Conservation (phyloP, 2,329 filamentous ascomycete species). For the Pseudogymnoascus sp. region DNA sequence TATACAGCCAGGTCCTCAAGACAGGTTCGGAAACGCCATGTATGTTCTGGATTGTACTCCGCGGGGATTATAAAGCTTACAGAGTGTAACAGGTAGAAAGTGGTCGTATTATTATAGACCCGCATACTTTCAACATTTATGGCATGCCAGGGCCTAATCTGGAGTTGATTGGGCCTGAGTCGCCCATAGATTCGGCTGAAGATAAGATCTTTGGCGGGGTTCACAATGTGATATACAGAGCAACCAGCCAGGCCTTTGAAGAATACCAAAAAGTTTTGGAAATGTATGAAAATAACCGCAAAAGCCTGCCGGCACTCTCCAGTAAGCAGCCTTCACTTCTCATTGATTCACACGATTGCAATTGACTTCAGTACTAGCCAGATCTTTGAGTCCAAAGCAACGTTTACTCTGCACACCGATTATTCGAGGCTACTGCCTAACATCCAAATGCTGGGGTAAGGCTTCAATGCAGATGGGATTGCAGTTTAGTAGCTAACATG, state of each 20-base stretch:
- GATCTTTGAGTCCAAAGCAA: conserved; percentile 12
- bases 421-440: conserved; percentile 27
- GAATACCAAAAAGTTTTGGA: conserved; percentile 13
- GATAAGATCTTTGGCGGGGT: not conserved
- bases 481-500: conserved; percentile 2
- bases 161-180: conserved; percentile 4
- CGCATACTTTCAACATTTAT: conserved; percentile 15
- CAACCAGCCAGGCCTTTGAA: conserved; percentile 13
- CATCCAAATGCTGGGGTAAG: conserved; percentile 28
- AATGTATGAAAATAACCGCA: conserved; percentile 4
- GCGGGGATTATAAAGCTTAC: conserved; percentile 1
- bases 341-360: not conserved
- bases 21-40: conserved; percentile 15
- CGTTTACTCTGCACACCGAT: conserved; percentile 24
- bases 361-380: conserved; percentile 6
- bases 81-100: conserved; percentile 13
- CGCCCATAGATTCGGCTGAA: not conserved
- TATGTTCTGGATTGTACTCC: conserved; percentile 11
- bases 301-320: not conserved
- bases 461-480: not conserved
- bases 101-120: conserved; percentile 18
- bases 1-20: conserved; percentile 16
- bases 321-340: conserved; percentile 15
- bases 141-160: conserved; percentile 14
- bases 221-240: conserved; percentile 15